These are phyloP conservation scores for Quercus alba DNA, from an alignment of 306 rosid genomes.

Conservation along the genomic window DNA sequence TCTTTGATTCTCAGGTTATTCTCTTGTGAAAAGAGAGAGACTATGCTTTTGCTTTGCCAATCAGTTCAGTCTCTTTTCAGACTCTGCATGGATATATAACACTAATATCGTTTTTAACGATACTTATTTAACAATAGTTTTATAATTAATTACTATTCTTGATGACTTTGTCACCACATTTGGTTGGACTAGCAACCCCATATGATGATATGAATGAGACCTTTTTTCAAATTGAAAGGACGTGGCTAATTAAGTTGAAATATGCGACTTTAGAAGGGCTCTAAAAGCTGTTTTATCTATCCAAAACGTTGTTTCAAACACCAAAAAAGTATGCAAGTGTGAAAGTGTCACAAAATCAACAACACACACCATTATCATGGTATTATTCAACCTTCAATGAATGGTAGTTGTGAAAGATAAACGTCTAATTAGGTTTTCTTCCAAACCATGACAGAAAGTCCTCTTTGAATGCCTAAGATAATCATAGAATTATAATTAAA, in stretches of 20 bases:
- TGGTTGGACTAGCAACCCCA: background rate
- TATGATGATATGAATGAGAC: background rate
- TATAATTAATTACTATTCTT: background rate
- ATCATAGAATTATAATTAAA: background rate
- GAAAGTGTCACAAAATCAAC: background rate
- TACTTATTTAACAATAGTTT: background rate
- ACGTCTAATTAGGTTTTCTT: background rate
- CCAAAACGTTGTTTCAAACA: too few relatives aligned
- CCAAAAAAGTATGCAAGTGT: background rate
- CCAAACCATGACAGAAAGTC: background rate
- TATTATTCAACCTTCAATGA: background rate
- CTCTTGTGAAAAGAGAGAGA: background rate
- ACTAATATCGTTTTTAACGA: too few relatives aligned
- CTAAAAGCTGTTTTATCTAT: too few relatives aligned
- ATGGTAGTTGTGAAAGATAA: background rate
- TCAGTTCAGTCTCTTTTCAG: background rate
- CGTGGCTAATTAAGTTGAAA: background rate
- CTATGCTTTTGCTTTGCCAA: background rate
- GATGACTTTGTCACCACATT: background rate
- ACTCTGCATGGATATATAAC: background rate
- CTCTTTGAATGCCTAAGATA: background rate
- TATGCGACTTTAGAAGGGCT: background rate
- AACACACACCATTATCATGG: background rate
- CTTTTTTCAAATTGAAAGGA: background rate
- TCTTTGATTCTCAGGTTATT: background rate